Evolutionary conservation across 805 yeast species (phyloP).

Genomic region (Saccharomycopsis fermentans): DNA sequence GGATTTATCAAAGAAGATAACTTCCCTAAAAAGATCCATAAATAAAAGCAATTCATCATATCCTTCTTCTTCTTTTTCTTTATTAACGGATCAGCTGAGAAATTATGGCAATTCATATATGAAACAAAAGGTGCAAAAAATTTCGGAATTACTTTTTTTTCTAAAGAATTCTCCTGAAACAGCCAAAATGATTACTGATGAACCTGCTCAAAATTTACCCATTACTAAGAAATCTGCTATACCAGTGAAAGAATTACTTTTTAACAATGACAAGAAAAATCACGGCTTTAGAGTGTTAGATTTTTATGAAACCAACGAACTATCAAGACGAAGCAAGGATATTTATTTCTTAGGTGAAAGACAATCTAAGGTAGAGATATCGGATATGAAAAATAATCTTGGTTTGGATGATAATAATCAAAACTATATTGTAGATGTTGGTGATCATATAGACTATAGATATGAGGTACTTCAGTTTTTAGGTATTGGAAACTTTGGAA

Average conservation of each 20-base stretch:
- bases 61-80: background rate
- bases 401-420: slow-evolving; percentile 67
- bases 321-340: background rate
- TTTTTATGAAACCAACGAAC: slow-evolving; percentile 17
- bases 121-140: background rate
- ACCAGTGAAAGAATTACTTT: background rate
- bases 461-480: slow-evolving; percentile 50
- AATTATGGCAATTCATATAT: background rate
- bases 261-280: background rate
- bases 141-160: background rate
- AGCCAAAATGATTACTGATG: background rate
- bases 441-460: slow-evolving; percentile 71
- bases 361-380: slow-evolving; percentile 11
- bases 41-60: background rate
- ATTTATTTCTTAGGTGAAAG: slow-evolving; percentile 3
- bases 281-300: background rate
- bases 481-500: slow-evolving; percentile 81
- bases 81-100: background rate
- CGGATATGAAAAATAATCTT: slow-evolving; percentile 38
- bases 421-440: slow-evolving; percentile 42
- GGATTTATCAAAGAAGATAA: background rate
- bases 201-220: background rate
- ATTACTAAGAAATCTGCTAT: background rate
- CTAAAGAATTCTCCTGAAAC: background rate
- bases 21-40: background rate